Base-by-base conservation (phyloP, 306 rosid genomes). In the Cucurbita argyrosperma region DNA sequence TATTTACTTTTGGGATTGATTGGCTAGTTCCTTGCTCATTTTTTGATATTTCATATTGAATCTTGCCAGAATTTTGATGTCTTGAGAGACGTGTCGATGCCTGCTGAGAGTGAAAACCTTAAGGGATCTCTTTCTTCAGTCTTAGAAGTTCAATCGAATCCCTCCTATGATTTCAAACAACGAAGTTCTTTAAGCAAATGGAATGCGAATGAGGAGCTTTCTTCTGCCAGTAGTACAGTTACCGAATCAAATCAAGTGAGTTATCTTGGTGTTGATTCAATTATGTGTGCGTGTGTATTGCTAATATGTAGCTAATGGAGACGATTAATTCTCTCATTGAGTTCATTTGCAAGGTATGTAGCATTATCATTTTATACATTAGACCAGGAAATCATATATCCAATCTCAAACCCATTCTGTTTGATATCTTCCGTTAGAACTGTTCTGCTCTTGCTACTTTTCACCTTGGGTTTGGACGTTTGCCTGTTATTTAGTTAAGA, bases 191-290 rank as follows among this genome's bases (percentile, higher is more conserved):
- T 92, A 76, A 87, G 92, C 88, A 88, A 86, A 78, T 87, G 97
- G 97, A 95, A 50, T 7, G 54, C 54, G 18, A 50, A 87, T 55
- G 99, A 90, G 72, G 99, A 95, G 79, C 87, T 89, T 70, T 91
- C 97, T 74, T 84, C 91, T 30, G 77, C 91, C 82, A 87, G 96
- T 82, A 87, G 99, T 81, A 78, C 86, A 77, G 78, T 95, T 74
- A 87, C 99, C 49, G 99, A 94, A 79, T 84, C 97, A 83, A 94
- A 89, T 69, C 97, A 83, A 78, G 96, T 88, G 38, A 92, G 98
- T 79, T 92, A 90, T 79, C 87, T 94, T 76, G 82, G 85, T 76
- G 82, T 86, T 74, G 86, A 89, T 83, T 82, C 91, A 19, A 89
- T 86, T 69, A 47, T 49, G 92, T 49, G 18, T 13, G 14, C 3